These are phyloP conservation scores for Penicillium sp. DNA, from an alignment of 2,329 filamentous ascomycete genomes.

Conservation along the genomic window DNA sequence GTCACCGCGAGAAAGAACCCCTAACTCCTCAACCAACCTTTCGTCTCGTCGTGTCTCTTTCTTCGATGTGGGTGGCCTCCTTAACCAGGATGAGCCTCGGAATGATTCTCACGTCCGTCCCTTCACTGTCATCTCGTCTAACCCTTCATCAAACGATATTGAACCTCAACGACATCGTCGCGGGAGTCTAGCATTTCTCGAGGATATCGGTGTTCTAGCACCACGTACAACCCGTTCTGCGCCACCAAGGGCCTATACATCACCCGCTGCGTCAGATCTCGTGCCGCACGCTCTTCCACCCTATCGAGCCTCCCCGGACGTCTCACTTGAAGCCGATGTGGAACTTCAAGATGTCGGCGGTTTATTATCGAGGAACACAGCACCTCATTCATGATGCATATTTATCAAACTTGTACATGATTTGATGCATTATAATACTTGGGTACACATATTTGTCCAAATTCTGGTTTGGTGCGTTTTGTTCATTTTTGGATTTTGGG, in stretches of 20 bases:
- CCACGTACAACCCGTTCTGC: slow-evolving; percentile 5
- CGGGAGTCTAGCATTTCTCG: slow-evolving; percentile 37
- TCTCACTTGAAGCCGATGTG: slow-evolving; percentile 29
- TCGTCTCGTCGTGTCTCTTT: slow-evolving; percentile 71
- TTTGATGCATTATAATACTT: too few relatives aligned
- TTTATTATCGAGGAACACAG: slow-evolving; percentile 31
- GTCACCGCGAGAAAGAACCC: slow-evolving; percentile 37
- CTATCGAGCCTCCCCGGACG: slow-evolving; percentile 25
- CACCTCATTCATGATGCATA: background rate
- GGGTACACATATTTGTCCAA: too few relatives aligned
- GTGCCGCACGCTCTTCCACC: slow-evolving; percentile 20
- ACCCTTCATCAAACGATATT: background rate
- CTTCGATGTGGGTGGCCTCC: slow-evolving; percentile 80
- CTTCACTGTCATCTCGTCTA: slow-evolving; percentile 10
- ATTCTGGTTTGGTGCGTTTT: background rate
- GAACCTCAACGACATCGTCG: slow-evolving; percentile 12
- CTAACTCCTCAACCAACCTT: slow-evolving; percentile 40
- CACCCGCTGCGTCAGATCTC: background rate
- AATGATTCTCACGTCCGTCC: slow-evolving; percentile 10
- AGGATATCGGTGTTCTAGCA: slow-evolving; percentile 37
- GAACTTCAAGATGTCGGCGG: slow-evolving; percentile 51
- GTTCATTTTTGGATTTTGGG: background rate
- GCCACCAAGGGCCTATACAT: slow-evolving; percentile 3
- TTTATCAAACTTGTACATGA: too few relatives aligned
- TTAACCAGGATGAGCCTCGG: slow-evolving; percentile 52